Evolutionary conservation across 331 rosid species (phyloP), one percentile per base, ranked within the genome.

Genomic region (Saraca asoca): DNA sequence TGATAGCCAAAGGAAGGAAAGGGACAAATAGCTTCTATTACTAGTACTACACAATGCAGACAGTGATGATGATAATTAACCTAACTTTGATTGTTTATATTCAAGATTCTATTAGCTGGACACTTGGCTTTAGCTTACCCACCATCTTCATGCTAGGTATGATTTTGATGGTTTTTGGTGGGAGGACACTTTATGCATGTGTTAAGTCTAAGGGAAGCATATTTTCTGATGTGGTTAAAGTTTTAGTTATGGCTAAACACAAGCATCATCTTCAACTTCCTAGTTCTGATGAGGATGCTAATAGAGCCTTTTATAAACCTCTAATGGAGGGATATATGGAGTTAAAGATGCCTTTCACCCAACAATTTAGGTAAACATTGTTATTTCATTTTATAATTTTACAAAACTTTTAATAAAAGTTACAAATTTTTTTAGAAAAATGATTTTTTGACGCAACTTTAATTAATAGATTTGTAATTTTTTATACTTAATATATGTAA

Each of bases 51-150:
- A 68, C 79, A 29, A 73, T 83, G 7, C 85, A 83, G 67, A 80
- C 85, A 0, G 2, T 81, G 4, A 35, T 91, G 7, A 3, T 84
- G 67, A n/a, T 91, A 24, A 1, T 84, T 34, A 73, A 72, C 31
- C 80, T 63, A 31, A 86, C 93, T 0, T 14, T 84, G 0, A 66
- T 88, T 79, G 93, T 91, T 17, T 88, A 88, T 51, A 72, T 91
- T 2, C 89, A 85, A 33, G 91, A 84, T 34, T 75, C 75, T 24
- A 42, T 88, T 5, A 91, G 95, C 62, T 91, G 97, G 97, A 74
- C 69, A 7, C 29, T 88, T 51, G 97, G 91, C 4, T 91, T 76
- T 69, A 89, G 78, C 6, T 57, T 88, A 1, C 90, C 86, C 0
- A 45, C 74, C 0, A 0, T 81, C 9, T 71, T 66, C 7, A 85